phyloP scores from a whole-genome alignment of 441 rosid genomes.

The Corymbia calophylla region DNA sequence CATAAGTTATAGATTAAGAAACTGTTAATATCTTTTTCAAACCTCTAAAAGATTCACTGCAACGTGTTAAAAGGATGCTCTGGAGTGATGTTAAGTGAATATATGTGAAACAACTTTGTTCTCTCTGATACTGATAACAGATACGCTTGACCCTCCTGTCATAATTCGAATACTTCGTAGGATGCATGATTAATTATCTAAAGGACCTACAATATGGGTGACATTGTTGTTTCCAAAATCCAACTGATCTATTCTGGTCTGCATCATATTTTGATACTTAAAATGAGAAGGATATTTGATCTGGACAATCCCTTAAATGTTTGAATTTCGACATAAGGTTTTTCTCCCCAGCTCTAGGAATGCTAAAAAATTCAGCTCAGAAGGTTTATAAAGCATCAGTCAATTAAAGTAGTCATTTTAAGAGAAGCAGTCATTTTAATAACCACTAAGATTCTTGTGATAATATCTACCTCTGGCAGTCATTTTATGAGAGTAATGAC shows the following conservation, averaged over 20 bases:
- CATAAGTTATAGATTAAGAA: neutral
- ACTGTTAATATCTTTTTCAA: neutral
- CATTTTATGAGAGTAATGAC: neutral
- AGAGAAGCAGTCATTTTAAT: neutral
- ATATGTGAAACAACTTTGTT: neutral
- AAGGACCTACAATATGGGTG: neutral
- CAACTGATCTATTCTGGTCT: too few species aligned
- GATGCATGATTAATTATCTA: neutral
- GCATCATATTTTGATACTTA: too few species aligned
- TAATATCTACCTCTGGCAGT: neutral
- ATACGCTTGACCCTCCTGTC: neutral
- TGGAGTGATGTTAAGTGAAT: neutral
- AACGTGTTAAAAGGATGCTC: neutral
- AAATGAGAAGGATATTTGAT: too few species aligned
- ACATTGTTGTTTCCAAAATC: too few species aligned
- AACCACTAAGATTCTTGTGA: neutral
- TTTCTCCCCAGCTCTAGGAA: neutral
- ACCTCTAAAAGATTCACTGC: neutral
- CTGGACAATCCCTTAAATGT: too few species aligned
- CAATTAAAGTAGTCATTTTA: neutral
- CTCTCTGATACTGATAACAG: neutral
- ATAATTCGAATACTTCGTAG: neutral
- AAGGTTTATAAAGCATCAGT: neutral
- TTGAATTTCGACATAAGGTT: neutral
- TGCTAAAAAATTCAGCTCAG: neutral